These are phyloP conservation scores for Strobilomyces confusus DNA, from an alignment of 768 basidiomycete genomes.

Conservation along the genomic window DNA sequence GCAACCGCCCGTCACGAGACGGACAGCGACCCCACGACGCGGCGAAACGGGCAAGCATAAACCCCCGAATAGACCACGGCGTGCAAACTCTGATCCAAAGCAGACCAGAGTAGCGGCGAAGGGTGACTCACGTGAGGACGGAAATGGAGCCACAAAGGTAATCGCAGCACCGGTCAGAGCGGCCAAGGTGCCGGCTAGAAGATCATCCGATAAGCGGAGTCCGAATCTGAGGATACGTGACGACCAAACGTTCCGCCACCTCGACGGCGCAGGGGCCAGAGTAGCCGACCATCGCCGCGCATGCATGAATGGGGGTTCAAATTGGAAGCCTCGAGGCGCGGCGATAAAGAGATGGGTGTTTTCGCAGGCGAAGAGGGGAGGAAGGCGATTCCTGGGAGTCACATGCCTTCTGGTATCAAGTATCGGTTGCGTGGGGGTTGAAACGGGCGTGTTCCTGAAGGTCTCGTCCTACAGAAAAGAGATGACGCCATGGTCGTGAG, in stretches of 20 bases:
- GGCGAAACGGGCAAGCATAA: background rate
- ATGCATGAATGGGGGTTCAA: background rate
- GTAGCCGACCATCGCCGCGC: background rate
- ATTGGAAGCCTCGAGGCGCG: background rate
- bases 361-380: background rate
- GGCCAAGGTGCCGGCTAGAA: background rate
- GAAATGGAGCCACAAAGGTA: background rate
- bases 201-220: constrained; percentile 11
- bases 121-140: constrained; percentile 10
- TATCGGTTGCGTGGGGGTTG: no score
- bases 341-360: no score
- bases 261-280: background rate
- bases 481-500: background rate
- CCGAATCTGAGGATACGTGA: background rate
- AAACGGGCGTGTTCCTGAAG: no score
- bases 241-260: background rate
- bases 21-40: background rate
- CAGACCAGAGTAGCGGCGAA: background rate
- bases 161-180: constrained; percentile 6
- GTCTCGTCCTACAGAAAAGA: background rate
- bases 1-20: constrained; percentile 1
- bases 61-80: constrained; percentile 2
- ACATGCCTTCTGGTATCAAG: no score
- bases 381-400: no score
- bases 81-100: background rate